phyloP scores from a whole-genome alignment of 768 basidiomycete genomes.

The Phlebiopsis gigantea region DNA sequence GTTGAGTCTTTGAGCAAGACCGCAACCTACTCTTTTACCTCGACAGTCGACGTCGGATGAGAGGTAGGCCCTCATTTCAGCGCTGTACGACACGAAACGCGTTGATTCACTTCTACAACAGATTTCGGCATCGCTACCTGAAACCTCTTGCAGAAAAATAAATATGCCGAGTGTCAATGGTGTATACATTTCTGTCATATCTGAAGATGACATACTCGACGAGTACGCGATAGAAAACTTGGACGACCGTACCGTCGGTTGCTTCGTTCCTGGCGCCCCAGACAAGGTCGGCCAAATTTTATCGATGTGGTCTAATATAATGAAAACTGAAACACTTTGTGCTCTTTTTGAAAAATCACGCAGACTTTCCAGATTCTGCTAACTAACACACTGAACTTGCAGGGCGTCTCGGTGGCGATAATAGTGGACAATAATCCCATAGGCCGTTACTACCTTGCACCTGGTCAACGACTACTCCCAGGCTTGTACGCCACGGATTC shows the following conservation, averaged over 20 bases:
- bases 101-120: too few species aligned
- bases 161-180: background rate
- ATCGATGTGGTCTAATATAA: too few species aligned
- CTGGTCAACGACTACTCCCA: slow-evolving; percentile 1
- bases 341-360: too few species aligned
- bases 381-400: background rate
- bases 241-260: slow-evolving; percentile 3
- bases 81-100: too few species aligned
- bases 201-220: background rate
- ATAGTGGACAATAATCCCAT: slow-evolving; percentile 1
- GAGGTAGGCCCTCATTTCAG: too few species aligned
- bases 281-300: background rate
- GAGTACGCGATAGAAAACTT: background rate
- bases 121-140: too few species aligned
- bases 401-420: slow-evolving; percentile 4
- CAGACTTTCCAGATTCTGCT: slow-evolving; percentile 4
- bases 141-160: too few species aligned
- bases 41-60: too few species aligned
- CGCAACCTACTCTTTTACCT: background rate
- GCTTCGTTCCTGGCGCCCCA: slow-evolving; percentile 4
- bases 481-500: slow-evolving; percentile 3
- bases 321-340: too few species aligned
- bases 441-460: slow-evolving; percentile 5
- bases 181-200: background rate
- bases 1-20: background rate